phyloP scores from a whole-genome alignment of 208 protist genomes.

The Zelonia costaricensis region DNA sequence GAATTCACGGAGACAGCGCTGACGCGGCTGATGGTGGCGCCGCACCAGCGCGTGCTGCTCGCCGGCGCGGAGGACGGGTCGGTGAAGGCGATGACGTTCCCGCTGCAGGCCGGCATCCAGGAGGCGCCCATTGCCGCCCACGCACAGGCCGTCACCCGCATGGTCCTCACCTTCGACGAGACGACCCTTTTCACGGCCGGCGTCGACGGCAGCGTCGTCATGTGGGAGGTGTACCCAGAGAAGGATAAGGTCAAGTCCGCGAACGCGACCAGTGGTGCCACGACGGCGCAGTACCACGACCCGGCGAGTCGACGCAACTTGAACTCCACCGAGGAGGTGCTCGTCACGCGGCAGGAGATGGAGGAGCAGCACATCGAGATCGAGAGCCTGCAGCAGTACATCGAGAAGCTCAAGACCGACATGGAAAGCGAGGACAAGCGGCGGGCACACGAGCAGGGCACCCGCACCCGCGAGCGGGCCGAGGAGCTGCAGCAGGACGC shows the following conservation, averaged over 20 bases:
- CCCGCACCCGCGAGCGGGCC: slow-evolving; percentile 89
- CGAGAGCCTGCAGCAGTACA: slow-evolving; percentile 81
- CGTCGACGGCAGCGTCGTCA: slow-evolving; percentile 90
- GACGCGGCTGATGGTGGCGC: slow-evolving; percentile 71
- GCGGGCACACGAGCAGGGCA: slow-evolving; percentile 91
- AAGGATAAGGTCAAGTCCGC: slow-evolving; percentile 51
- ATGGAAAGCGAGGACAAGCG: slow-evolving; percentile 95
- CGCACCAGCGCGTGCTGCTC: slow-evolving; percentile 92
- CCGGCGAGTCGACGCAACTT: slow-evolving; percentile 15
- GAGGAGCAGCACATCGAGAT: slow-evolving; percentile 90
- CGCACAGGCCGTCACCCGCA: slow-evolving; percentile 62
- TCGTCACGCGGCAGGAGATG: slow-evolving; percentile 94
- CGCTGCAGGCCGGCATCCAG: slow-evolving; percentile 75
- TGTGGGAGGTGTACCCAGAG: slow-evolving; percentile 83
- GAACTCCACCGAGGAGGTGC: slow-evolving; percentile 83
- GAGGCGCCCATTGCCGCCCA: slow-evolving; percentile 76
- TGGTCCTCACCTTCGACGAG: slow-evolving; percentile 93
- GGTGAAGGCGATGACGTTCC: slow-evolving; percentile 91
- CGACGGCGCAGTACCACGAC: slow-evolving; percentile 21
- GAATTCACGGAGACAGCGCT: slow-evolving; percentile 76
- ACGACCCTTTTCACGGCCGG: slow-evolving; percentile 87
- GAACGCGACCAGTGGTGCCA: background rate
- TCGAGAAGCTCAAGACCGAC: slow-evolving; percentile 92
- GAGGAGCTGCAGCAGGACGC: slow-evolving; percentile 89
- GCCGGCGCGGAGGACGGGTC: slow-evolving; percentile 89